Base-by-base conservation (phyloP, 192 early-diverging fungal species). In the Podila verticillata region DNA sequence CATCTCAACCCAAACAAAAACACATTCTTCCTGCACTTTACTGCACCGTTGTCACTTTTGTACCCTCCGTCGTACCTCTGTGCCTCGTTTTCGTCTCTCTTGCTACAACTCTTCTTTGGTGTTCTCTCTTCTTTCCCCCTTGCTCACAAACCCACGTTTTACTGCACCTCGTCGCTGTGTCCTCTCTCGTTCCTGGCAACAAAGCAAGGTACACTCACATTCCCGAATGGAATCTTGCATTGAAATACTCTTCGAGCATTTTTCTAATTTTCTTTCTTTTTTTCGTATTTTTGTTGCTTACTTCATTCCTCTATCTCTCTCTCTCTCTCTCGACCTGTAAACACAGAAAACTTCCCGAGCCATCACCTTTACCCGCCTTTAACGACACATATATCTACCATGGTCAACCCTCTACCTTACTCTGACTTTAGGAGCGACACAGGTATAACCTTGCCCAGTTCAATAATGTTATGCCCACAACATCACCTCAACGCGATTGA, bases 371-470 rank as follows among this genome's bases (percentile, higher is more conserved):
- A 10, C 24, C 28, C 20, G 28, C 19, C 24, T 30, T 34, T 67
- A 57, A 65, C 47, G 35, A 30, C 60, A 30, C 60, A 63, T 5
- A n/a, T 48, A 31, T 22, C 60, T 1, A 63, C 60, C 30, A 48
- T 48, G 17, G 28, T 74, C 29, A 74, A 68, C 49, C 73, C 73
- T 39, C 61, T 74, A 28, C 61, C 65, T 0, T 74, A 74, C 51
- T 48, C 73, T 39, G 86, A 89, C 51, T 82, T 89, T 44, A 69
- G 81, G 31, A 87, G 86, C 48, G 88, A 89, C 68, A 89, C 88
- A 5, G 83, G 82, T 83, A 69, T 30, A 12, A 36, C n/a, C 3
- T 29, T 57, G 15, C 19, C 24, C 57, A 19, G 13, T 57, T 24
- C n/a, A 32, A 44, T 17, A 15, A 17, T 15, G 3, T 4, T 0